phyloP scores from a whole-genome alignment of 2,329 filamentous ascomycete species.

The Microascus cirrosus region DNA sequence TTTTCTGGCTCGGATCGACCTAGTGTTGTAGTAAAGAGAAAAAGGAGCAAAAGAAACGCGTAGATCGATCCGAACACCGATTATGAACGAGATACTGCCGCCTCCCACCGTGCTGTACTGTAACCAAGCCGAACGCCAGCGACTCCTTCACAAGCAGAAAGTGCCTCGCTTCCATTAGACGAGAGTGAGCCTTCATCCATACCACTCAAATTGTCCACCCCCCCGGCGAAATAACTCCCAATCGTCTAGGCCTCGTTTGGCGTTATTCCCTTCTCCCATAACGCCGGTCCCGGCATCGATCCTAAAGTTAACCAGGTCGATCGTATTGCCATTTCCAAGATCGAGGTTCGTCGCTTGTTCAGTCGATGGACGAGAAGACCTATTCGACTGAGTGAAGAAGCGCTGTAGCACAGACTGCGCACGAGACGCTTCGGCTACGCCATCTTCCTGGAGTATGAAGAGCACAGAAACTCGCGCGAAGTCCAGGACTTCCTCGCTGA shows the following conservation, averaged over 20 bases:
- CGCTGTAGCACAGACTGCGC: slow-evolving; percentile 43
- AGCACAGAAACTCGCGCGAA: slow-evolving; percentile 54
- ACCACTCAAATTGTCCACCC: neutral
- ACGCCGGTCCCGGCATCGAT: slow-evolving; percentile 6
- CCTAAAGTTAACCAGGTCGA: slow-evolving; percentile 36
- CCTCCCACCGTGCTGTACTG: neutral
- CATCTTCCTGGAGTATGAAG: slow-evolving; percentile 47
- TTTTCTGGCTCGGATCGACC: neutral
- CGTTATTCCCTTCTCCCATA: neutral
- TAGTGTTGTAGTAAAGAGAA: neutral
- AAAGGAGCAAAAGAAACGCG: neutral
- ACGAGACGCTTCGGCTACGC: slow-evolving; percentile 34
- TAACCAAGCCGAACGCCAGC: neutral
- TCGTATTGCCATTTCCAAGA: slow-evolving; percentile 30
- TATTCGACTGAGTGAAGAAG: slow-evolving; percentile 35
- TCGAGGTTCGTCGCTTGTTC: slow-evolving; percentile 27
- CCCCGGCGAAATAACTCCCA: neutral
- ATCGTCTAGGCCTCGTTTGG: neutral
- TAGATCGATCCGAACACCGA: neutral
- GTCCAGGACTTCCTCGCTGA: slow-evolving; percentile 47
- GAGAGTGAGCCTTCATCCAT: neutral
- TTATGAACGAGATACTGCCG: neutral
- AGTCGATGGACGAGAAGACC: slow-evolving; percentile 22
- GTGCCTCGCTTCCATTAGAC: neutral
- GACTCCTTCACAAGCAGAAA: neutral